phyloP scores from a whole-genome alignment of 2,329 filamentous ascomycete species.

The Hortaea werneckii region DNA sequence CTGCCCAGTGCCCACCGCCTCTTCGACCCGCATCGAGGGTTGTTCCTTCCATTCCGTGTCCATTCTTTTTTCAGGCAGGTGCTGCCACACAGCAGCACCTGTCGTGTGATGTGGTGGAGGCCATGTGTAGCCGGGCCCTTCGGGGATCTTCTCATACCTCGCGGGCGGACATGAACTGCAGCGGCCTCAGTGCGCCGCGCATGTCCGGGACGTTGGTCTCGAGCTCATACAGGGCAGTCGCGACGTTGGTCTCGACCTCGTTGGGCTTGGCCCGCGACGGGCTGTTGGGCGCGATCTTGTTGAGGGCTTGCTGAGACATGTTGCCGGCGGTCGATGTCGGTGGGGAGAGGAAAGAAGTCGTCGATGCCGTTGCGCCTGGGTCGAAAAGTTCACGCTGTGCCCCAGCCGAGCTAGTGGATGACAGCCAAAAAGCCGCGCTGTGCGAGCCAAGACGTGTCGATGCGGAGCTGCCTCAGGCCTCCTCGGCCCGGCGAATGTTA shows the following conservation, averaged over 20 bases:
- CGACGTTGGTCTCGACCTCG: constrained; percentile 95
- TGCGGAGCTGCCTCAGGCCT: too few species aligned
- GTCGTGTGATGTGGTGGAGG: not conserved
- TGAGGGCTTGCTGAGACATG: constrained; percentile 63
- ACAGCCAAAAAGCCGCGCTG: too few species aligned
- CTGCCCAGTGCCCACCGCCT: constrained; percentile 48
- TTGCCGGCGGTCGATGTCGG: constrained; percentile 24
- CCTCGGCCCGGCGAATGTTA: too few species aligned
- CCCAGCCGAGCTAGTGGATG: too few species aligned
- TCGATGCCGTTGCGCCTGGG: not conserved
- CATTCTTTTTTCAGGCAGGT: not conserved
- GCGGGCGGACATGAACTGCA: constrained; percentile 97
- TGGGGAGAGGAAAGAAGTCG: not conserved
- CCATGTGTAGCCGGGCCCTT: too few species aligned
- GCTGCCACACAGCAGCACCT: not conserved
- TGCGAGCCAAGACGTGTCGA: too few species aligned
- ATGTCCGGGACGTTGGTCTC: constrained; percentile 99
- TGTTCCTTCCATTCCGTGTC: constrained; percentile 11
- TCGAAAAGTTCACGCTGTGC: not conserved
- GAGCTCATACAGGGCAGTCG: constrained; percentile 94
- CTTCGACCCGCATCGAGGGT: constrained; percentile 27
- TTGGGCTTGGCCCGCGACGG: constrained; percentile 90
- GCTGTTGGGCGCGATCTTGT: constrained; percentile 98
- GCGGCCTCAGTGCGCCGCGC: constrained; percentile 87
- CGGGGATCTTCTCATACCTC: constrained; percentile 67